These are phyloP conservation scores for Calonectria crousiana DNA, from an alignment of 2,329 filamentous ascomycete genomes.

Conservation along the genomic window DNA sequence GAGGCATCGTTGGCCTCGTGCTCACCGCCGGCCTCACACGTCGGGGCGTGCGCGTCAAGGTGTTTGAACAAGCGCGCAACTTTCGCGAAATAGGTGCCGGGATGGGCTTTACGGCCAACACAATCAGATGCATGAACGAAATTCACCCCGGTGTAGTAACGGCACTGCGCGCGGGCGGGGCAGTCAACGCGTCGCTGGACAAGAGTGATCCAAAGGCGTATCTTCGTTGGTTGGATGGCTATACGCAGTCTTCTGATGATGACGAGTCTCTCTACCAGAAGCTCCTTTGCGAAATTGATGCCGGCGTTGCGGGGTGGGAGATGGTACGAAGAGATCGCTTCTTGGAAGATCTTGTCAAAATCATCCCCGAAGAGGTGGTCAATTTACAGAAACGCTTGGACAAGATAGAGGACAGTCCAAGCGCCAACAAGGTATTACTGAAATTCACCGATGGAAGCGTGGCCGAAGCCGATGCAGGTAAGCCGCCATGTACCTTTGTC, in stretches of 20 bases:
- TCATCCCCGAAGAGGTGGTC: not conserved
- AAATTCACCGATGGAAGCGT: not conserved
- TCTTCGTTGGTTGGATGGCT: not conserved
- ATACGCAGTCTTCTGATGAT: not conserved
- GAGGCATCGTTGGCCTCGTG: not conserved
- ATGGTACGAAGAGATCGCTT: not conserved
- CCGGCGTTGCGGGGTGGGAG: not conserved
- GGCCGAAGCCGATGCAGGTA: not conserved
- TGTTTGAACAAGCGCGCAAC: not conserved
- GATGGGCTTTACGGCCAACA: not conserved
- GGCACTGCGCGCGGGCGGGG: not conserved
- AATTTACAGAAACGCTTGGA: not conserved
- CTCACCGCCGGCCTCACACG: not conserved
- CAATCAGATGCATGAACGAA: not conserved
- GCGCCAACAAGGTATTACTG: not conserved
- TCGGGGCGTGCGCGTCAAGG: not conserved
- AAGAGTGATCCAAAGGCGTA: not conserved
- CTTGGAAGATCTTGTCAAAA: slow-evolving; percentile 4
- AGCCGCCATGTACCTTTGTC: not conserved
- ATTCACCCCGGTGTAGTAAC: not conserved
- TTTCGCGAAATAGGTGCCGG: not conserved
- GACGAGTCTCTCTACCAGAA: not conserved
- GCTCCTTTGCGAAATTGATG: not conserved
- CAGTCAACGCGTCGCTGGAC: not conserved
- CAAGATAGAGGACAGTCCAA: not conserved